Conservation (phyloP, 73 alveolate species). For the Diophrys sp. region DNA sequence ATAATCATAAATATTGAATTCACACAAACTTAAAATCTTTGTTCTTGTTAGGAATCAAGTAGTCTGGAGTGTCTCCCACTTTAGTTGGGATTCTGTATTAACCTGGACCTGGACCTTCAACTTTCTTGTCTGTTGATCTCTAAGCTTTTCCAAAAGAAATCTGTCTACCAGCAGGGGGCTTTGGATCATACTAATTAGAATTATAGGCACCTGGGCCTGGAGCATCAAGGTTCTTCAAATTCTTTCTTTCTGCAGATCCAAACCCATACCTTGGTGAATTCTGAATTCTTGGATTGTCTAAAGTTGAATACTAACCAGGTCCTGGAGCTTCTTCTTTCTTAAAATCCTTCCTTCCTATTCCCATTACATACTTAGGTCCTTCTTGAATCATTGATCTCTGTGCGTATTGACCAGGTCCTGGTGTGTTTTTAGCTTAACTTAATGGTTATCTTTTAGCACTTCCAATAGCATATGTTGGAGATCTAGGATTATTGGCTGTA, state of each 20-base stretch:
- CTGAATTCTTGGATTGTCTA: conserved; percentile 11
- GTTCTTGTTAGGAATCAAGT: conserved; percentile 36
- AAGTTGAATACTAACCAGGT: conserved; percentile 38
- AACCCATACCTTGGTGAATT: conserved; percentile 25
- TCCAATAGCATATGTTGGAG: conserved; percentile 24
- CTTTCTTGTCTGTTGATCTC: conserved; percentile 3
- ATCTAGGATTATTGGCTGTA: neutral
- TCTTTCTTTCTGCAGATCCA: conserved; percentile 36
- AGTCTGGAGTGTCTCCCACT: conserved; percentile 38
- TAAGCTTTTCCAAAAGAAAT: conserved; percentile 11
- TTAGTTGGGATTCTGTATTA: conserved; percentile 21
- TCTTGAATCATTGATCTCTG: conserved; percentile 2
- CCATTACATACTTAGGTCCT: conserved; percentile 12
- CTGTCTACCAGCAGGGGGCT: neutral
- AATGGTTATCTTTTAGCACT: neutral
- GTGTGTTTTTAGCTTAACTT: conserved; percentile 5
- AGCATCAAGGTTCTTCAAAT: neutral
- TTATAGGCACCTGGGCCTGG: conserved; percentile 58
- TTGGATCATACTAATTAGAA: conserved; percentile 3
- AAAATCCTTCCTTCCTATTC: neutral
- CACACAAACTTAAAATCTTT: conserved; percentile 45
- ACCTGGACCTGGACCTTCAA: conserved; percentile 37
- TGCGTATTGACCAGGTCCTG: conserved; percentile 33
- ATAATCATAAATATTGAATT: neutral
- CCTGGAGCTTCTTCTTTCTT: conserved; percentile 32